Evolutionary conservation across 495 filamentous ascomycete genomes (phyloP), one percentile per base, ranked within the genome.

Genomic region (Annulohypoxylon maeteangense): DNA sequence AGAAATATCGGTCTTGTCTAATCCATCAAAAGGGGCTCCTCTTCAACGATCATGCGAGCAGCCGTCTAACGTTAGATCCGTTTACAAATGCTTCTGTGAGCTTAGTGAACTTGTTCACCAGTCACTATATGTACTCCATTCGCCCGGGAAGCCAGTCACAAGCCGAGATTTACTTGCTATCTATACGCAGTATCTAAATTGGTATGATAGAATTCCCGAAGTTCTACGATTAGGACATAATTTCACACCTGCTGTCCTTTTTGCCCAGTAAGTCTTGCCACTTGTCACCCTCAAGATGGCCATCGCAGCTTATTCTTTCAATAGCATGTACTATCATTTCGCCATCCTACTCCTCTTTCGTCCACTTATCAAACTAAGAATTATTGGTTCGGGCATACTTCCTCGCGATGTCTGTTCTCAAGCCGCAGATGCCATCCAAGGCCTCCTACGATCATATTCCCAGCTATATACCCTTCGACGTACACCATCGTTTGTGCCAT

Each of bases 31-130:
- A 84, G 82, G 82, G 20, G 78, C 80, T 12, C 85, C 84, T 45
- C 70, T 84, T 7, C 82, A 83, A 48, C 79, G 78, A 53, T 82
- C 82, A 3, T 86, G 80, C 67, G 82, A 82, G 40, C 84, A 87
- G 64, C 84, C 85, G 0, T 86, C 83, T 10, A 87, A 86, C 59
- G 84, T 88, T 25, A 78, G 85, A 29, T 88, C 87, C 34, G 83
- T 89, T 10, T 87, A 87, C 69, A 86, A 85, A 65, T 86, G 86
- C 44, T 89, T 90, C 62, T 89, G 87, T 71, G 86, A 88, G 64
- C 83, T 92, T 34, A 89, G 88, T 61, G 90, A 91, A 76, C 85
- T 91, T 10, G 85, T 91, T 3, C 89, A 90, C 60, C 84, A 90
- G 69, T 85, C 86, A 10, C 75, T 91, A n/a, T 89, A 87, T 67